Conservation (phyloP, 2,329 filamentous ascomycete species). For the Sclerotinia subarctica region DNA sequence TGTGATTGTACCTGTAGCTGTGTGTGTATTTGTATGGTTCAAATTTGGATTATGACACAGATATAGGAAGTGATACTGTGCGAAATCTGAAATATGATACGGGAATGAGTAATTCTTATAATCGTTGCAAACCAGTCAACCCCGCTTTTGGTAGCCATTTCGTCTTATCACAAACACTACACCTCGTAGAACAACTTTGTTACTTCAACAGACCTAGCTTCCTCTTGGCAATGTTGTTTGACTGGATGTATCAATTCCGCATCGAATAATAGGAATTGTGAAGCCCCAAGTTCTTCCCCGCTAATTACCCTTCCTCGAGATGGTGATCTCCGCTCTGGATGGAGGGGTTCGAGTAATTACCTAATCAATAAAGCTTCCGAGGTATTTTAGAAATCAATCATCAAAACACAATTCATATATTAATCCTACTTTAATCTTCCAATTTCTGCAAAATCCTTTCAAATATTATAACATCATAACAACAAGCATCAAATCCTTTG, state of each 20-base stretch:
- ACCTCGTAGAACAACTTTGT: background rate
- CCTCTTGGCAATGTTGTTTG: too few species aligned
- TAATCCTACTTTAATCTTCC: too few species aligned
- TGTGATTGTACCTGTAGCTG: background rate
- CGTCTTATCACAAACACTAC: background rate
- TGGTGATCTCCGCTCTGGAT: background rate
- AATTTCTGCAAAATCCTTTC: background rate
- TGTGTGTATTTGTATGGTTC: background rate
- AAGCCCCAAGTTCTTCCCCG: background rate
- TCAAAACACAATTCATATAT: background rate
- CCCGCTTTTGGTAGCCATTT: background rate
- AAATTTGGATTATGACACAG: background rate
- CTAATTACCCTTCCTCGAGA: conserved; percentile 12
- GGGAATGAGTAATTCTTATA: background rate
- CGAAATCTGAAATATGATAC: background rate
- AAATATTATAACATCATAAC: background rate
- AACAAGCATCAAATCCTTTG: background rate
- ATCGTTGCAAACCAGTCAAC: background rate
- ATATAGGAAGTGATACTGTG: background rate
- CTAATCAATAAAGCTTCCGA: background rate
- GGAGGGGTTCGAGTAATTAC: background rate
- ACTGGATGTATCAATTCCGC: background rate
- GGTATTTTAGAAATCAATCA: background rate
- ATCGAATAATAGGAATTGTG: background rate
- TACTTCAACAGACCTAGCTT: too few species aligned